These are phyloP conservation scores for Scheffersomyces cryptocercus DNA, from an alignment of 1,139 yeast genomes.

Conservation along the genomic window DNA sequence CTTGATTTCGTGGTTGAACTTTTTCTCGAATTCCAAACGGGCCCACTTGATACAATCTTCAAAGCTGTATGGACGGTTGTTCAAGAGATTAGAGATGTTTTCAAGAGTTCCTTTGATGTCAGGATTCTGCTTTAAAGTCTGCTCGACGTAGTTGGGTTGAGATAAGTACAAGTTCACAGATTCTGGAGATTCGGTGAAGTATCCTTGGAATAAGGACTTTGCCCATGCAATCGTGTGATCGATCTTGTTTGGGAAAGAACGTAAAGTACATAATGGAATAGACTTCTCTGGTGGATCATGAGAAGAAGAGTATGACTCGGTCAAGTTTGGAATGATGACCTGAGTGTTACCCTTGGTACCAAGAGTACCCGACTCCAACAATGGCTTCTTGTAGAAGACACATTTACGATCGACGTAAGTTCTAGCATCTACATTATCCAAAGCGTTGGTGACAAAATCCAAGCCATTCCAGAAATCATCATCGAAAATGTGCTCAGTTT, in stretches of 20 bases:
- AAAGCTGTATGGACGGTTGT: conserved; percentile 81
- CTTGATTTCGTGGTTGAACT: conserved; percentile 80
- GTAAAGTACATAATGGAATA: conserved; percentile 92
- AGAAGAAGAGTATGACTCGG: conserved; percentile 93
- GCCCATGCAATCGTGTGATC: conserved; percentile 99
- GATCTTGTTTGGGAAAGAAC: conserved; percentile 96
- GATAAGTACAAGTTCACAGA: conserved; percentile 87
- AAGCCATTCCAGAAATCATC: conserved; percentile 84
- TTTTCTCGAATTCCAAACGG: conserved; percentile 80
- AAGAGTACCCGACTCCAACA: conserved; percentile 93
- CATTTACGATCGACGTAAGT: conserved; percentile 97
- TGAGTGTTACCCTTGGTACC: conserved; percentile 99
- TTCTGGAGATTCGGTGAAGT: conserved; percentile 86
- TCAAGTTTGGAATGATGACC: conserved; percentile 87
- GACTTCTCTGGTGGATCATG: conserved; percentile 99
- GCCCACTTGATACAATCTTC: conserved; percentile 98
- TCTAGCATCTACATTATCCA: conserved; percentile 97
- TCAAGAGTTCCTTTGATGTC: conserved; percentile 87
- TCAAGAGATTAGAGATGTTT: conserved; percentile 70
- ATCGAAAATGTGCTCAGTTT: conserved; percentile 83
- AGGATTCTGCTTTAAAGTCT: conserved; percentile 85
- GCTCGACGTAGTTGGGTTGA: conserved; percentile 91
- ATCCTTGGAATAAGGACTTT: conserved; percentile 91
- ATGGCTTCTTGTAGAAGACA: conserved; percentile 86
- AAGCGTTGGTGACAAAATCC: conserved; percentile 91